Evolutionary conservation across 257 asterid genomes (phyloP), one percentile per base, ranked within the genome.

Genomic region (Przewalskia tangutica): DNA sequence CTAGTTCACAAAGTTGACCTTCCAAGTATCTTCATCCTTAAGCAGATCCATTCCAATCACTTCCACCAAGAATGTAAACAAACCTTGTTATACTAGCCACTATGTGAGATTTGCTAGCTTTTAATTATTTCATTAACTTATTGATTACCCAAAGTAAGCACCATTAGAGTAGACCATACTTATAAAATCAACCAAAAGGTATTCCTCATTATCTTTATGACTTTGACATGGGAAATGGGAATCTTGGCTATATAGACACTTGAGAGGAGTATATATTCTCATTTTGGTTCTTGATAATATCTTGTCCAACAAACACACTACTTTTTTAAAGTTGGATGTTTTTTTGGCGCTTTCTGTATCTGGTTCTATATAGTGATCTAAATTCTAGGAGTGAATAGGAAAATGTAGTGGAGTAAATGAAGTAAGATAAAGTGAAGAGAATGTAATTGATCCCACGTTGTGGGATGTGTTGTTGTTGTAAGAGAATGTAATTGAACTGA

Each of bases 251-350:
- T 73, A 78, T 73, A 78, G 44, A 83, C 85, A 86, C 85, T 78
- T 81, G 58, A 77, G 63, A 79, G 7, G 6, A 73, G 87, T 54
- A 84, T 84, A 80, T 84, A 84, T 86, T 84, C 89, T 81, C 23
- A 34, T 46, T 60, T 51, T 13, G 63, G 27, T 71, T 42, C 67
- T 60, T 80, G 85, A 70, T 82, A 62, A 63, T 62, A 36, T 63
- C 81, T 48, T 48, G 54, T 67, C 75, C 77, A 84, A 65, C 80
- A 20, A 44, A 68, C 64, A 46, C 81, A 46, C 81, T 83, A 54
- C 66, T 68, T 44, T 46, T 0, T 67, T 7, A 12, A 79, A 64
- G 38, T 64, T 53, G 23, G 83, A 62, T 77, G 27, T 27, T 6
- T 38, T 73, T 46, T 73, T 23, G 20, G 42, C 42, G 0, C 13